Evolutionary conservation across 1,284 basidiomycete genomes (phyloP).

Genomic region (Cerrena zonata): DNA sequence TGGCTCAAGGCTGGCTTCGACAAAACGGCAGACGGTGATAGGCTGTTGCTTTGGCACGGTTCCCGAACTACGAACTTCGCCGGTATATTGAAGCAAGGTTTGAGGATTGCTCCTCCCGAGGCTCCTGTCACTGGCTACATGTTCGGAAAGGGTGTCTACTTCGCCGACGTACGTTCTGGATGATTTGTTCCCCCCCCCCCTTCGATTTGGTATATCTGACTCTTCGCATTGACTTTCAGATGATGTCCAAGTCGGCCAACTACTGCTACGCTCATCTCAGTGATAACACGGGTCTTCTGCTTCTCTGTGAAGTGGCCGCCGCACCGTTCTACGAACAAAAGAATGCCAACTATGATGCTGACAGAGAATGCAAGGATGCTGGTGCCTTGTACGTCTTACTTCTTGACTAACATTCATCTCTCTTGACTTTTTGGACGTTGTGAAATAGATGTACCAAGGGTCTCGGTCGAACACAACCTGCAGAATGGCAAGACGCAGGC

Average conservation of each 20-base stretch:
- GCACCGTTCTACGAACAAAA: conserved; percentile 49
- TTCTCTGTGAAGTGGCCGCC: conserved; percentile 56
- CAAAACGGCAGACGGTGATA: conserved; percentile 42
- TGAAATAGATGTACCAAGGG: conserved; percentile 50
- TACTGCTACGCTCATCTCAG: conserved; percentile 55
- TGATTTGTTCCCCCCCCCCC: no score
- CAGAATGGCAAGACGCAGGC: conserved; percentile 59
- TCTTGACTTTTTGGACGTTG: no score
- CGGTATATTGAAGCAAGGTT: conserved; percentile 60
- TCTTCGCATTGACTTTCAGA: conserved; percentile 31
- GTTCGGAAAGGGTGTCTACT: conserved; percentile 69
- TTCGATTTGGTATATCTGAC: neutral
- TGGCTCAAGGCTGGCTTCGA: conserved; percentile 48
- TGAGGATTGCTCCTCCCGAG: conserved; percentile 67
- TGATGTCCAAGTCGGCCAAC: conserved; percentile 63
- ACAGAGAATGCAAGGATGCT: conserved; percentile 40
- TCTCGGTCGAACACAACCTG: conserved; percentile 45
- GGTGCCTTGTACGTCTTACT: conserved; percentile 26
- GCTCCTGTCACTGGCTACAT: conserved; percentile 56
- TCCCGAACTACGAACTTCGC: conserved; percentile 62
- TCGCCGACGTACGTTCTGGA: conserved; percentile 55
- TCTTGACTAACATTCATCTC: no score
- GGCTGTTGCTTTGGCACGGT: conserved; percentile 63
- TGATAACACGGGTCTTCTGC: conserved; percentile 45
- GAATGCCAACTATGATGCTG: conserved; percentile 46